Evolutionary conservation across 768 basidiomycete species (phyloP).

Genomic region (Paxillus rubicundulus): DNA sequence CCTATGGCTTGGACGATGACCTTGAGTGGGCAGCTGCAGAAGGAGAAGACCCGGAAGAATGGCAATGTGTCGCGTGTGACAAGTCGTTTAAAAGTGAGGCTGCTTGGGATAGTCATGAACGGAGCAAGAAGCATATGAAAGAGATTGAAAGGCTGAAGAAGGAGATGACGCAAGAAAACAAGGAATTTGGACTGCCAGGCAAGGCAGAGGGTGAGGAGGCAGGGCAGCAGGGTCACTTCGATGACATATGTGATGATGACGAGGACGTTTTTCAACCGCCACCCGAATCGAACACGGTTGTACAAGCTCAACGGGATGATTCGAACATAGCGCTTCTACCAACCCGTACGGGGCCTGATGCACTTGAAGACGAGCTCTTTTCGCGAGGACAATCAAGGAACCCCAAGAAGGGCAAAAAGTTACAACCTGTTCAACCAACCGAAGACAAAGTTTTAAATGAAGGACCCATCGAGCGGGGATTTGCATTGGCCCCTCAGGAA

Average conservation of each 20-base stretch:
- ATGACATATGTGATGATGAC: slow-evolving; percentile 10
- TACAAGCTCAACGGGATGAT: slow-evolving; percentile 1
- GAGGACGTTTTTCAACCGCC: slow-evolving; percentile 11
- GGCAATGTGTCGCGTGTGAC: slow-evolving; percentile 94
- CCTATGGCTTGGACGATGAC: slow-evolving; percentile 39
- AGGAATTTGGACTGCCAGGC: slow-evolving; percentile 53
- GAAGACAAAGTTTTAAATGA: neutral
- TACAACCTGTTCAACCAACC: slow-evolving; percentile 3
- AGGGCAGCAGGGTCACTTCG: slow-evolving; percentile 8
- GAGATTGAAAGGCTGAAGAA: slow-evolving; percentile 76
- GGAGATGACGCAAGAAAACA: slow-evolving; percentile 76
- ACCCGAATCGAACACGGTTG: slow-evolving; percentile 4
- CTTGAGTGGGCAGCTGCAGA: slow-evolving; percentile 75
- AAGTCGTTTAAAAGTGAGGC: slow-evolving; percentile 90
- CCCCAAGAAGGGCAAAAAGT: slow-evolving; percentile 6
- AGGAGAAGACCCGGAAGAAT: slow-evolving; percentile 71
- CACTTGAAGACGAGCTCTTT: slow-evolving; percentile 6
- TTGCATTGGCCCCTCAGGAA: slow-evolving; percentile 1
- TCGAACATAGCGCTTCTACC: neutral
- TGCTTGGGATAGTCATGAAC: slow-evolving; percentile 94
- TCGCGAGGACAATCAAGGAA: slow-evolving; percentile 8
- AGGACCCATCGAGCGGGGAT: neutral
- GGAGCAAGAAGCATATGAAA: slow-evolving; percentile 90
- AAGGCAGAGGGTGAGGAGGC: slow-evolving; percentile 30
- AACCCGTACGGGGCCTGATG: neutral